These are phyloP conservation scores for Kwoniella mangroviensis DNA, from an alignment of 768 basidiomycete species.

Conservation along the genomic window DNA sequence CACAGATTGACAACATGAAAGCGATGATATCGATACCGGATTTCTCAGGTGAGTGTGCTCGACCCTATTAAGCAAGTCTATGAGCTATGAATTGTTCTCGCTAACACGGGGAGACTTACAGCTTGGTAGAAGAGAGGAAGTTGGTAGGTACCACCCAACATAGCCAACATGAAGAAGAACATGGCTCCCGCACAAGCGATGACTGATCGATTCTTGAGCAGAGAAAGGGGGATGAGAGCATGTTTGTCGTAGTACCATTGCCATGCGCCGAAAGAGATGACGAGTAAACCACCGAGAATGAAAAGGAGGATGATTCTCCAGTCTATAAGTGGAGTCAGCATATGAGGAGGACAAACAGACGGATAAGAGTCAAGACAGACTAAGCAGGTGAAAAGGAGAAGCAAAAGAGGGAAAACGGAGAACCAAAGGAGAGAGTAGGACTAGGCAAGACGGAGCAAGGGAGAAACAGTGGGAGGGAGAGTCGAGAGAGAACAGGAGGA, in stretches of 20 bases:
- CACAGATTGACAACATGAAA: constrained; percentile 56
- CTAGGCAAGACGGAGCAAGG: too few relatives aligned
- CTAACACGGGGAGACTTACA: constrained; percentile 18
- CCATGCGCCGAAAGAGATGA: constrained; percentile 57
- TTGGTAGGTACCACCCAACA: constrained; percentile 55
- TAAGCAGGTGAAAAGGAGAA: not conserved
- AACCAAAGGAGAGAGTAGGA: too few relatives aligned
- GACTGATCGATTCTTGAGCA: constrained; percentile 56
- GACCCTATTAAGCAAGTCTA: too few relatives aligned
- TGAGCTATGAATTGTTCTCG: too few relatives aligned
- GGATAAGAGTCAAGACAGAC: too few relatives aligned
- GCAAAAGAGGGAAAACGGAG: not conserved
- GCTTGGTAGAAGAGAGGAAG: constrained; percentile 53
- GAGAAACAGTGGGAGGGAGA: too few relatives aligned
- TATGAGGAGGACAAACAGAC: too few relatives aligned
- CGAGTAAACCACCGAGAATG: constrained; percentile 50
- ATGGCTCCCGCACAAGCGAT: constrained; percentile 51
- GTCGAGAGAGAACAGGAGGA: too few relatives aligned
- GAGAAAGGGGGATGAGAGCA: constrained; percentile 58
- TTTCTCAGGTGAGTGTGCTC: constrained; percentile 58
- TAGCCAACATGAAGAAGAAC: constrained; percentile 42
- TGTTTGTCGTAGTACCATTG: constrained; percentile 51
- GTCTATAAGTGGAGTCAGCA: constrained; percentile 15
- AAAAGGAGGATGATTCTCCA: constrained; percentile 56
- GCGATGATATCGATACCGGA: constrained; percentile 60